phyloP scores from a whole-genome alignment of 1,284 basidiomycete species.

The Boletus mariae region DNA sequence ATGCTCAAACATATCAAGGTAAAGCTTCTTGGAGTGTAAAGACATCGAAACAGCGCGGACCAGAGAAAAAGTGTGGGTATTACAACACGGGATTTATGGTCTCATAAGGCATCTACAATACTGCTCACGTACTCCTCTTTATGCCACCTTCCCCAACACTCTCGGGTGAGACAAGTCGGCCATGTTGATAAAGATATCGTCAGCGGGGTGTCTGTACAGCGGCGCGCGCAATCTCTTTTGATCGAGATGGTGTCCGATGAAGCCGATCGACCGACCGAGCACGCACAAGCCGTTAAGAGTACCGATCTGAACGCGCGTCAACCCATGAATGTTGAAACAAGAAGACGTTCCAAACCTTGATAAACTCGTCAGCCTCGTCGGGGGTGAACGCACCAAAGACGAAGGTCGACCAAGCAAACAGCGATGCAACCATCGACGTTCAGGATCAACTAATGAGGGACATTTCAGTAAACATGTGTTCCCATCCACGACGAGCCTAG shows the following conservation, averaged over 20 bases:
- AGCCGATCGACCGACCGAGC: slow-evolving; percentile 94
- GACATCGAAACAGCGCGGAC: too few species aligned
- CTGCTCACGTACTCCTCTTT: not conserved
- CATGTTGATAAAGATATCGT: slow-evolving; percentile 87
- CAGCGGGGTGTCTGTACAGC: slow-evolving; percentile 87
- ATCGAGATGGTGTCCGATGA: slow-evolving; percentile 93
- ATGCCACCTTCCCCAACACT: slow-evolving; percentile 60
- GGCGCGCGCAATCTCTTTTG: slow-evolving; percentile 92
- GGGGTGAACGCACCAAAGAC: slow-evolving; percentile 91
- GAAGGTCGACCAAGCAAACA: too few species aligned
- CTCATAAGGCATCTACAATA: too few species aligned
- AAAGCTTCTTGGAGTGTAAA: too few species aligned
- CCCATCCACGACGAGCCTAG: not conserved
- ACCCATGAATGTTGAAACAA: not conserved
- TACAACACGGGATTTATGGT: too few species aligned
- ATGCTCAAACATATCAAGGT: too few species aligned
- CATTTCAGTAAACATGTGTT: not conserved
- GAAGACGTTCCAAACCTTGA: slow-evolving; percentile 51
- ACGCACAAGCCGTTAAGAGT: slow-evolving; percentile 96
- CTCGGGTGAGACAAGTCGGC: slow-evolving; percentile 75
- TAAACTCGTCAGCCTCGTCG: slow-evolving; percentile 97
- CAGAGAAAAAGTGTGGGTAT: too few species aligned
- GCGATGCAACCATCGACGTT: slow-evolving; percentile 99
- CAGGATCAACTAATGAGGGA: slow-evolving; percentile 62
- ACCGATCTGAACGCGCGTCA: slow-evolving; percentile 53